Base-by-base conservation (phyloP, 2,329 filamentous ascomycete genomes). In the Epichloe scottii region DNA sequence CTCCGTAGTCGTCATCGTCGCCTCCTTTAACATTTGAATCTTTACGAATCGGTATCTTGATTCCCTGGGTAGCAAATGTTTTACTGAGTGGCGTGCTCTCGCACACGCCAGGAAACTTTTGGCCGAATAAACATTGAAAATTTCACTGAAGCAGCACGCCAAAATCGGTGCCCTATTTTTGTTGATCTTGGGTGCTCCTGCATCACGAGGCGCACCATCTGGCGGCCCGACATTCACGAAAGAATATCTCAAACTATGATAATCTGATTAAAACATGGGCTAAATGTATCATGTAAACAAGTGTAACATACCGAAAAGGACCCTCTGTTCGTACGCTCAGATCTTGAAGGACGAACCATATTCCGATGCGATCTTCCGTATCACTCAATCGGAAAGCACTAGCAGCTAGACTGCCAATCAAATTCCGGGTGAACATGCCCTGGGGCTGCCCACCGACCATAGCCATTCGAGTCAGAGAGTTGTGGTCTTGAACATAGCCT, bases 21-120 rank as follows among this genome's bases (percentile, higher is more conserved):
- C 71, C 71, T 37, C 74, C 74, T 55, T 72, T 72, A 40, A 70
- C 65, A 51, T 73, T 75, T 1, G 85, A 83, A 61, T 96, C 91
- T 68, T 96, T 96, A 21, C 91, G 76, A 50, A 97, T 96, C 0
- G 91, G 91, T 23, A 97, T 96, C 69, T 96, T 96, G 69, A 95
- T 95, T 23, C 93, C 93, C 63, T 98, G 93, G 1, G 80, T 76
- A 3, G 93, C 91, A 69, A 98, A 97, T 55, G 82, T 87, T 67
- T 94, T 95, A 75, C 90, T 96, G 17, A 97, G 72, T 4, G 82
- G 70, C 0, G 93, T 98, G 66, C 87, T 94, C 65, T 97, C 91
- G 52, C 95, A 95, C 1, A 98, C 93, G 40, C 93, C 93, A 0
- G 93, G 93, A 67, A 98, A 98, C 63, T 96, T 96, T 98, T 98